Base-by-base conservation (phyloP, 202 grass and related monocot species). In the Schoenoplectus tabernaemontani region DNA sequence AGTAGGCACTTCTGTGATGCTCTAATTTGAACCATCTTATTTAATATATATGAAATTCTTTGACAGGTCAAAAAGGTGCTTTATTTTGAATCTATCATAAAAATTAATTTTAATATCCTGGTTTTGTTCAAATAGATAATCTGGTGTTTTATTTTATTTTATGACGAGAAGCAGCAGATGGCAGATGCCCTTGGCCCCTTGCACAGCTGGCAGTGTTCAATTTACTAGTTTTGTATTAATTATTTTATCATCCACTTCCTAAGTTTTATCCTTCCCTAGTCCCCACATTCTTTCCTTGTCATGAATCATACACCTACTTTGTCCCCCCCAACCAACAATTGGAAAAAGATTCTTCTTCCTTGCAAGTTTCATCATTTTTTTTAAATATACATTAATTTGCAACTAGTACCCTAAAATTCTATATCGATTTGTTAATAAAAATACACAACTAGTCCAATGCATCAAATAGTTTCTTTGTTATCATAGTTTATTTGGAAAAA, bases 251-350 rank as follows among this genome's bases (percentile, higher is more conserved):
- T 54, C 24, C 24, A 53, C 6, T 74, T 74, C 69, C 46, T 74
- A 53, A 75, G 47, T 36, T 75, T 73, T 16, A 19, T 53, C 10
- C 47, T 53, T 36, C 8, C 16, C 16, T 53, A n/a, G 26, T 74
- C 70, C 70, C 70, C 70, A 74, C 70, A 74, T 54, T 74, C 13
- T 74, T 74, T 74, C 46, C 16, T 75, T 56, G 24, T 56, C 44
- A 75, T 12, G 3, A 54, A 75, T 75, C 48, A 75, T 56, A 48
- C 70, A 75, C 47, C 47, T 75, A 75, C 47, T 54, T 53, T 53
- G 32, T 9, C n/a, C n/a, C 70, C 65, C 23, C 70, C 30, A 75
- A 56, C 70, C 24, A 75, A 75, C 47, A 75, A 56, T 75, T 75
- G 16, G 13, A 74, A 19, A 74, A 54, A 34, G 46, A 74, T 56